Evolutionary conservation across 1,284 basidiomycete species (phyloP).

Genomic region (Sanghuangporus baumii): DNA sequence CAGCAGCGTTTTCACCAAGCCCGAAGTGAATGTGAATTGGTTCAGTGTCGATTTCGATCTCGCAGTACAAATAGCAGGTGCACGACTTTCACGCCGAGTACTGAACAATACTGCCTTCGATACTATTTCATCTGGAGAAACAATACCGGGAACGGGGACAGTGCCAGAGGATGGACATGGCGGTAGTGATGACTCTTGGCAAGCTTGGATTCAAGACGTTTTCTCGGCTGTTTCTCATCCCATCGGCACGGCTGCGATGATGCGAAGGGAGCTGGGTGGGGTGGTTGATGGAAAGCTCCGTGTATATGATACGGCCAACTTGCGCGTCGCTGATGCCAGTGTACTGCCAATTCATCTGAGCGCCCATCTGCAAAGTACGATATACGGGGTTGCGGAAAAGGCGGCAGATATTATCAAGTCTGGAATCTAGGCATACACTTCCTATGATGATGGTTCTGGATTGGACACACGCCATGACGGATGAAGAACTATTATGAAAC

Average conservation of each 20-base stretch:
- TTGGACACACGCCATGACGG: too few relatives aligned
- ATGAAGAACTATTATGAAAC: too few relatives aligned
- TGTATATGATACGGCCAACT: conserved; percentile 22
- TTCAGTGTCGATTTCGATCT: conserved; percentile 44
- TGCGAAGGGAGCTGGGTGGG: conserved; percentile 34
- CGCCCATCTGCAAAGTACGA: conserved; percentile 24
- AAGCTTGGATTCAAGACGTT: conserved; percentile 16
- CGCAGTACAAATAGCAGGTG: conserved; percentile 42
- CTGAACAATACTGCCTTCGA: conserved; percentile 34
- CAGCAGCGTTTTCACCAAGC: conserved; percentile 40
- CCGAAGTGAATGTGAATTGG: conserved; percentile 42
- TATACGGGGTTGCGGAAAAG: conserved; percentile 46
- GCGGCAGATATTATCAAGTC: conserved; percentile 38
- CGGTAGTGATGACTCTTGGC: conserved; percentile 18
- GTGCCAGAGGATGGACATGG: conserved; percentile 11
- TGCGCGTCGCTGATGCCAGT: conserved; percentile 21
- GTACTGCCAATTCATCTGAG: conserved; percentile 20
- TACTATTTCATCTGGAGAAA: conserved; percentile 10
- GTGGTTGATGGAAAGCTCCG: conserved; percentile 31
- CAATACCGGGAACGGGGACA: not conserved
- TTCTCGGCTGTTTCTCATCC: conserved; percentile 28
- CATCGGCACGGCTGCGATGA: conserved; percentile 39
- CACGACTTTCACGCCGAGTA: conserved; percentile 40
- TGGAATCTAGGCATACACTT: not conserved
- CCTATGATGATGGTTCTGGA: too few relatives aligned